These are phyloP conservation scores for Neonectria ditissima DNA, from an alignment of 2,329 filamentous ascomycete genomes.

Conservation along the genomic window DNA sequence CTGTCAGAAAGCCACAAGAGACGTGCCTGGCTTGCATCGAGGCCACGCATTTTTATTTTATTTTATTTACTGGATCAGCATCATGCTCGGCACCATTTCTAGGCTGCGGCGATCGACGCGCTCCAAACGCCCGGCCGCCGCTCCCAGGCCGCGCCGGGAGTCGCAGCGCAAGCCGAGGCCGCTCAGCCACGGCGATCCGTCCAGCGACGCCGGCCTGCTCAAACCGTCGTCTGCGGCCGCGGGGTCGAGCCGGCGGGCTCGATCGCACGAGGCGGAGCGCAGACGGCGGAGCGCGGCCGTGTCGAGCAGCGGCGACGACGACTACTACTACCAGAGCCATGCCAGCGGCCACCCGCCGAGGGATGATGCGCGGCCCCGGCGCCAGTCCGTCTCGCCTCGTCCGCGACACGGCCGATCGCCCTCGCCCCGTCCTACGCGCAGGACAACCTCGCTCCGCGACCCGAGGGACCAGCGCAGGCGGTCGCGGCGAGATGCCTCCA, in stretches of 20 bases:
- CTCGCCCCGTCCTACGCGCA: slow-evolving; percentile 27
- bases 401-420: slow-evolving; percentile 22
- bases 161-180: slow-evolving; percentile 26
- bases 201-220: slow-evolving; percentile 4
- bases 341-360: slow-evolving; percentile 11
- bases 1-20: background rate
- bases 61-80: background rate
- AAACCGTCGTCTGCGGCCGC: slow-evolving; percentile 22
- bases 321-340: slow-evolving; percentile 29
- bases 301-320: slow-evolving; percentile 23
- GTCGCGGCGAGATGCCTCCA: slow-evolving; percentile 37
- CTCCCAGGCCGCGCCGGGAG: slow-evolving; percentile 29
- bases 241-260: slow-evolving; percentile 27
- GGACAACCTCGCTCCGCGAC: background rate
- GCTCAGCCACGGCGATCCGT: slow-evolving; percentile 20
- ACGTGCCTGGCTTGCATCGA: too few relatives aligned
- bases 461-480: slow-evolving; percentile 28
- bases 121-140: slow-evolving; percentile 28
- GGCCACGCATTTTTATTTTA: too few relatives aligned
- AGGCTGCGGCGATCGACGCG: slow-evolving; percentile 29
- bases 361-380: slow-evolving; percentile 21
- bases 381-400: slow-evolving; percentile 36
- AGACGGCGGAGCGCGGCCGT: slow-evolving; percentile 23
- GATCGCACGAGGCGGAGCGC: slow-evolving; percentile 38
- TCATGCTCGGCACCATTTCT: slow-evolving; percentile 39